Evolutionary conservation across 768 basidiomycete genomes (phyloP).

Genomic region (Mycena pura): DNA sequence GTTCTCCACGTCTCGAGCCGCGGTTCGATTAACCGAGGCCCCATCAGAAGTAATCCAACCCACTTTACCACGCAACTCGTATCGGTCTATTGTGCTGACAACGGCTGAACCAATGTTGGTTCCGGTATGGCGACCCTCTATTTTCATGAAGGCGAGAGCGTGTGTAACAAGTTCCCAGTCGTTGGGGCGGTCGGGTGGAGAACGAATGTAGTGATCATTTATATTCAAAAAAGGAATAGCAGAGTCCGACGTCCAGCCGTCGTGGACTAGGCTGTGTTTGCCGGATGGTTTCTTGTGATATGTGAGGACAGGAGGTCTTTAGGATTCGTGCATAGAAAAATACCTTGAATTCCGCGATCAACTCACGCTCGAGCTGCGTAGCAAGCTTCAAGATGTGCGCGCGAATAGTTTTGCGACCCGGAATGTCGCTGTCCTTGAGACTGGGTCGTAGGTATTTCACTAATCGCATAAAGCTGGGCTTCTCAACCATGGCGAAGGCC

Average conservation of each 20-base stretch:
- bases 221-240: conserved; percentile 25
- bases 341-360: not conserved
- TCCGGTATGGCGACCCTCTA: conserved; percentile 13
- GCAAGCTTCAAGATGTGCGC: not conserved
- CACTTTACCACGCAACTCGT: conserved; percentile 5
- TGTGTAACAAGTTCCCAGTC: conserved; percentile 16
- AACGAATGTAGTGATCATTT: conserved; percentile 23
- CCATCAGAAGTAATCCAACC: conserved; percentile 20
- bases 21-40: conserved; percentile 16
- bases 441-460: not conserved
- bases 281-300: not conserved
- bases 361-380: not conserved
- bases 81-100: conserved; percentile 9
- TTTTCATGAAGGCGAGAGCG: conserved; percentile 16
- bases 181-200: conserved; percentile 2
- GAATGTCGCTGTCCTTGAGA: not conserved
- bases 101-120: conserved; percentile 11
- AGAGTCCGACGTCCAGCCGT: conserved; percentile 22
- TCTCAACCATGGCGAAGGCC: not conserved
- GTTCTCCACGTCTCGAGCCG: not conserved
- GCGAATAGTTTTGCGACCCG: not conserved
- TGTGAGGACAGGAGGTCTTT: not conserved
- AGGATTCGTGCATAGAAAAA: not conserved
- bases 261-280: conserved; percentile 18
- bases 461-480: not conserved